Percentiles rank a stretch among this genome's conserved stretches.
These are phyloP conservation scores for Anastatica hierochuntica DNA, from an alignment of 345 rosid genomes.

Conservation along the genomic window DNA sequence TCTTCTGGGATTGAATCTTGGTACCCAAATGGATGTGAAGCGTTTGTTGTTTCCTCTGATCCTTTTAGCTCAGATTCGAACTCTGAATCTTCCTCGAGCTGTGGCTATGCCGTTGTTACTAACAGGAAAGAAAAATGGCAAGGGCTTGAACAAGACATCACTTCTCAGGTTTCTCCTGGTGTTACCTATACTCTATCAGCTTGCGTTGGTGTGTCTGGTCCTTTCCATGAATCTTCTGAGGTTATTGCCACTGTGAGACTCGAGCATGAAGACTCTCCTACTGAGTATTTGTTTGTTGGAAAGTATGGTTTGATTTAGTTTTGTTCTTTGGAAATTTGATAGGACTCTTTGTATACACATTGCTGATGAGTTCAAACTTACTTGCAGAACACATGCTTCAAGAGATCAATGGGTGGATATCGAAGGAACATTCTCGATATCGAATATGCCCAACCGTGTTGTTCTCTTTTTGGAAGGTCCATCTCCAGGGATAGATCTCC, in stretches of 20 bases:
- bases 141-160: constrained; percentile 89
- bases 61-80: constrained; percentile 27
- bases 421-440: constrained; percentile 67
- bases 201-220: constrained; percentile 59
- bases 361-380: neutral
- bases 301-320: constrained; percentile 40
- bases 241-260: constrained; percentile 70
- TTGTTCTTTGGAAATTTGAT: neutral
- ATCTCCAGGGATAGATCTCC: constrained; percentile 68
- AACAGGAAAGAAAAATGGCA: constrained; percentile 83
- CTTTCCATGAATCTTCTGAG: constrained; percentile 44
- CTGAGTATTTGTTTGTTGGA: constrained; percentile 54
- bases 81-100: constrained; percentile 17
- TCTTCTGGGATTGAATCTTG: constrained; percentile 59
- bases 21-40: constrained; percentile 70
- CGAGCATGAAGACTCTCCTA: constrained; percentile 39
- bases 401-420: constrained; percentile 60
- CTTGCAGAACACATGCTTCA: constrained; percentile 51
- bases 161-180: constrained; percentile 49
- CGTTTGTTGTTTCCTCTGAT: constrained; percentile 50
- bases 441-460: constrained; percentile 49
- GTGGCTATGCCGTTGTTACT: constrained; percentile 58
- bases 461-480: constrained; percentile 91
- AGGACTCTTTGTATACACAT: neutral
- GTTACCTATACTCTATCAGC: constrained; percentile 53